Evolutionary conservation across 208 protist species (phyloP), one percentile per base, ranked within the genome.

Genomic region (Trypanosomatidae sp.): DNA sequence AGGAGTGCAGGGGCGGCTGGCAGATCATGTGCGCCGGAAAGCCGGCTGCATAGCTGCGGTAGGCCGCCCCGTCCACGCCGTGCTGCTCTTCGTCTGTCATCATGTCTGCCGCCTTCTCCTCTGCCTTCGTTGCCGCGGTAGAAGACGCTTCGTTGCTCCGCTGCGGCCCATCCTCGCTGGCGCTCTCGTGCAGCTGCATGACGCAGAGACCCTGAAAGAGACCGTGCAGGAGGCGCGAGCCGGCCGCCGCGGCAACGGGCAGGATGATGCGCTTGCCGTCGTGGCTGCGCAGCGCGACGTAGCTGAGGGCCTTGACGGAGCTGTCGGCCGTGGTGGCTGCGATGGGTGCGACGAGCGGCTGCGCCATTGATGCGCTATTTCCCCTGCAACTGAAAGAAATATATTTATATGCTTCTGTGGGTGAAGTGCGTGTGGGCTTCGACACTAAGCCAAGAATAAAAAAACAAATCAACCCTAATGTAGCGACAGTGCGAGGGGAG

Each of bases 231-330:
- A 92, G 64, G 28, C 81, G 84, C 36, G 83, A 85, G 47, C 83
- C 80, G 3, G 69, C 81, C 1, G 83, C 91, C 30, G 83, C 87
- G 33, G 79, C 79, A 28, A 87, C 71, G 8, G 88, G 91, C 10
- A 95, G 66, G 59, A 93, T 80, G 10, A 95, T 78, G 44, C 79
- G 76, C 52, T 78, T 69, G 1, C 72, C 80, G 19, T 91, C 85
- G 53, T 81, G 67, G 39, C 78, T 81, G 12, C 72, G 60, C 10
- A 95, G 50, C 30, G 74, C 74, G 17, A 91, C 75, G 72, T 92
- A 93, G 25, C 76, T 56, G 17, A 88, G 47, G 28, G 76, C 71
- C 64, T 77, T 62, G 13, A 43, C 43, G 44, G 62, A 36, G 41
- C 9, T 5, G 22, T 47, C 33, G 8, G 60, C 25, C 39, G 60